Evolutionary conservation across 192 early-diverging fungal species (phyloP).

Genomic region (Coemansia sp.): DNA sequence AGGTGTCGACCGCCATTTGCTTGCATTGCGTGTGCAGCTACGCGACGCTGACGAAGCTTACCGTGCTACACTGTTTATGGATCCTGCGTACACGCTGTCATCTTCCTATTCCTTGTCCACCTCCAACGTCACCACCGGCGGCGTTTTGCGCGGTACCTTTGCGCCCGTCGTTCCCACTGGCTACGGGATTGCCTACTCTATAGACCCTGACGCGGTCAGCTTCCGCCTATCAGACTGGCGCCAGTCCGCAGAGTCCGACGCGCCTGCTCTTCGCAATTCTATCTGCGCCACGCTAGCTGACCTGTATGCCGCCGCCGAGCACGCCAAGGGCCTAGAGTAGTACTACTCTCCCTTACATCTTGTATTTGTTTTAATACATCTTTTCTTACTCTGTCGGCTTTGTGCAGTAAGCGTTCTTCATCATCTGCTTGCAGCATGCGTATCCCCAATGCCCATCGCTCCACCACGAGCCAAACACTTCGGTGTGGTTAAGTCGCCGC

Average conservation of each 20-base stretch:
- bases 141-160: conserved; percentile 74
- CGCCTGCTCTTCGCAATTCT: conserved; percentile 60
- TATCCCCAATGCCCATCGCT: conserved; percentile 94
- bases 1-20: conserved; percentile 90
- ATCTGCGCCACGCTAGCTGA: conserved; percentile 54
- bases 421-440: conserved; percentile 82
- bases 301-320: conserved; percentile 40
- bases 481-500: conserved; percentile 75
- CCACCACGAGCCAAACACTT: conserved; percentile 97
- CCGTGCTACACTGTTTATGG: conserved; percentile 73
- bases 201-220: conserved; percentile 65
- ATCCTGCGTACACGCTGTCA: conserved; percentile 74
- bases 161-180: conserved; percentile 82
- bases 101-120: conserved; percentile 82
- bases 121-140: conserved; percentile 74
- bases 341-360: neutral
- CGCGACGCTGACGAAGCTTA: conserved; percentile 59
- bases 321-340: conserved; percentile 17
- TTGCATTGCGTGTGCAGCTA: conserved; percentile 78
- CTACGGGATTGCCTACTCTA: conserved; percentile 84
- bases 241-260: conserved; percentile 58
- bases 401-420: conserved; percentile 87
- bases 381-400: neutral
- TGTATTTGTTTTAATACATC: neutral
- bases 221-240: conserved; percentile 66